Evolutionary conservation across 257 asterid species (phyloP), one percentile per base, ranked within the genome.

Genomic region (Dorcoceras hygrometricum): DNA sequence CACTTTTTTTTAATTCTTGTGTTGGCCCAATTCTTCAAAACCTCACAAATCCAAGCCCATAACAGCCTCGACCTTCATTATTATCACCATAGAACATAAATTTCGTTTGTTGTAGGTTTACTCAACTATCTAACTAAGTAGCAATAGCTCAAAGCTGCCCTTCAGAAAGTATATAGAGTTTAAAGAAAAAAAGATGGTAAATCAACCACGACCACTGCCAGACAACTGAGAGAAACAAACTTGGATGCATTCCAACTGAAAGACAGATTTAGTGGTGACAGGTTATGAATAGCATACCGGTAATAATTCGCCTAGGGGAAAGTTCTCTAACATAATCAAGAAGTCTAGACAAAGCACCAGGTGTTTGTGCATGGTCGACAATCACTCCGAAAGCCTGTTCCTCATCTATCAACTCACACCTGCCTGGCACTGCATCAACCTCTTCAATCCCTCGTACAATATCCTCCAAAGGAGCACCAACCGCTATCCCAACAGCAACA

Each of bases 381-480:
- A 93, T 81, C 46, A 90, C 97, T 62, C 97, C 97, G 61, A 90
- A 93, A 29, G 97, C 95, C 77, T 88, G 97, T 72, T 93, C 99
- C 78, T 93, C 99, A 27, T 93, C 99, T 57, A 93, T 93, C 82
- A 90, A 78, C 80, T 93, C 99, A 65, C 96, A 90, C 76, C 97
- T 89, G 20, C 97, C 99, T 0, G 99, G 96, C 57, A 90, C 95
- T 26, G 87, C 95, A 82, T 93, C 99, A 66, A 93, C 95, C 84
- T 93, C 97, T 75, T 93, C 97, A 57, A 93, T 80, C 75, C 99
- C 99, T 79, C 92, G 87, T 54, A 93, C 99, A 75, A 93, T 90
- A 68, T 93, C 97, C 78, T 90, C 96, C 83, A 93, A 79, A 57
- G 96, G 97, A 16, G 97, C 97, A 70, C 95, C 96, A 56, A 93